Conservation (phyloP, 306 rosid species). For the Castanopsis chinensis region DNA sequence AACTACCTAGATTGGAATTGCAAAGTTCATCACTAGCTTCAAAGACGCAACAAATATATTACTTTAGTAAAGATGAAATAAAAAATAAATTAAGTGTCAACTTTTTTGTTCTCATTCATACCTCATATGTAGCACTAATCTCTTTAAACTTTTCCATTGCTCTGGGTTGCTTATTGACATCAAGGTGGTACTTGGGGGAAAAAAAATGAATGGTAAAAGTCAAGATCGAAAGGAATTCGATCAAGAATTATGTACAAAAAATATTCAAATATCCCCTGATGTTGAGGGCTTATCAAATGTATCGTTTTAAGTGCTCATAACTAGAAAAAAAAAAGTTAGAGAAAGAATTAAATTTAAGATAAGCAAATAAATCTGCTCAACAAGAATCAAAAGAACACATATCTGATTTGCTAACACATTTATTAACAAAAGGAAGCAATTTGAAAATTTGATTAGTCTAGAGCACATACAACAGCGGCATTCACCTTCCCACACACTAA, state of each 20-base stretch:
- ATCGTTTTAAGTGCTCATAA: not conserved
- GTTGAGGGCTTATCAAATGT: not conserved
- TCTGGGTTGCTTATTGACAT: conserved; percentile 93
- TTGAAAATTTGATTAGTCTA: not conserved
- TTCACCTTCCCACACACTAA: not conserved
- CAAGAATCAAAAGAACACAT: not conserved
- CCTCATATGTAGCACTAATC: conserved; percentile 96
- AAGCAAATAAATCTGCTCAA: not conserved
- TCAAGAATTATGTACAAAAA: too few species aligned
- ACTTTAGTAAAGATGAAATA: not conserved
- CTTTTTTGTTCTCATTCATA: conserved; percentile 31
- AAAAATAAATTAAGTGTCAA: not conserved
- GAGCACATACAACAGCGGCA: not conserved
- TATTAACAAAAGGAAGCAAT: not conserved
- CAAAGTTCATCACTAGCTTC: not conserved
- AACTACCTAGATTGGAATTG: not conserved
- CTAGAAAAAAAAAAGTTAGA: not conserved
- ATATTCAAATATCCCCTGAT: too few species aligned
- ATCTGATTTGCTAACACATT: not conserved
- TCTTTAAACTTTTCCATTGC: conserved; percentile 95
- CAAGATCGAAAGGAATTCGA: conserved; percentile 16
- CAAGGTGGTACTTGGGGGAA: conserved; percentile 81
- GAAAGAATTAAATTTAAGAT: not conserved
- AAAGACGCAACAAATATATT: not conserved
- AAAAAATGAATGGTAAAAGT: conserved; percentile 3